Base-by-base conservation (phyloP, 345 rosid genomes). In the Melaleuca quinquenervia region DNA sequence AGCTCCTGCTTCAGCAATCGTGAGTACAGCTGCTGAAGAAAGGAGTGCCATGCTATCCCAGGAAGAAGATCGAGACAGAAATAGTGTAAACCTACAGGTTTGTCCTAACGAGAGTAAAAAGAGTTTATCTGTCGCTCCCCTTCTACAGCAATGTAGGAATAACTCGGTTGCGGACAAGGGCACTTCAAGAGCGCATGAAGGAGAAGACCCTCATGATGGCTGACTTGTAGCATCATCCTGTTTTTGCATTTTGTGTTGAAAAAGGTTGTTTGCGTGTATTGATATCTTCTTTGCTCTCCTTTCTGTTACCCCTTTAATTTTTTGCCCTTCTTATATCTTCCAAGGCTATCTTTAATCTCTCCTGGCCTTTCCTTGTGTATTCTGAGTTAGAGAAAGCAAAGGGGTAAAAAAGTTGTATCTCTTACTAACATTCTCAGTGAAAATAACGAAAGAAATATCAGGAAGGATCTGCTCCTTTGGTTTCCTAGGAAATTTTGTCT, bases 81-180 rank as follows among this genome's bases (percentile, higher is more conserved):
- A 16, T 13, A 54, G 83, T 51, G 87, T 89, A 18, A 52, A 13
- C 16, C 48, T 45, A 36, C 86, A 86, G 50, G 89, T 90, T 27
- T 14, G 85, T 64, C 52, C 90, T 12, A 44, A 85, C 32, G 94
- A 91, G 51, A 82, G 58, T 84, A 89, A 86, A 55, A 91, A 87
- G 88, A 85, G 87, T 62, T 83, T 84, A 53, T 13, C 82, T 82
- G 58, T 84, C 84, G 85, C 88, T 87, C 85, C 89, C 14, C 92
- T 52, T 32, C 90, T 85, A 41, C 93, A 87, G 80, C 92, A 87
- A 52, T 85, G 88, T 27, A 41, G 24, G 88, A 90, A 83, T 89
- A 88, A 62, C 80, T 75, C 26, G 36, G 86, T 80, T 84, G 83
- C 85, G 48, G 92, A 91, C 88, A 89, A 85, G 85, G 91, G 82